Evolutionary conservation across 1,284 basidiomycete species (phyloP), one percentile per base, ranked within the genome.

Genomic region (Xerocomus amazonicus): DNA sequence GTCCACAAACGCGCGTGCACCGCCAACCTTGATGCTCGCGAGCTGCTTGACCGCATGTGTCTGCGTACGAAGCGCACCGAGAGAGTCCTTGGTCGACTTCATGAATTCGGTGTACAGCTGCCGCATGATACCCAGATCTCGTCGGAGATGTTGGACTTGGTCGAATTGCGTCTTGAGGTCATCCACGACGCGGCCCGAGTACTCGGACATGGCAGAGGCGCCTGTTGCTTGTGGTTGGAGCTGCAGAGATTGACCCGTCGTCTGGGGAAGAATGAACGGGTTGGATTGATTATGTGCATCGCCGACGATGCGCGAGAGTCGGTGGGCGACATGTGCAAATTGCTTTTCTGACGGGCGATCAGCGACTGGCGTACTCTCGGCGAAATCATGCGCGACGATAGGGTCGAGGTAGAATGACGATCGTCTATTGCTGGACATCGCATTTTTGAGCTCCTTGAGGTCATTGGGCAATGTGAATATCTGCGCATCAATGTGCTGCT

Each of bases 21-120:
- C 92, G 10, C 91, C 88, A 42, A 97, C 86, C 62, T 87, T 85
- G 16, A 84, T 80, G 50, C 77, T 84, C 14, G 95, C 90, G 19
- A 96, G 77, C 62, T 93, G 85, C 49, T 92, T 87, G 55, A 98
- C 92, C 3, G 83, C 82, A 51, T 86, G 81, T 16, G 92, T 92
- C 69, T 98, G 92, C 31, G 79, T 77, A 5, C 92, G 84, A 26
- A 98, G 74, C 10, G 81, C 75, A 10, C 78, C 76, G 28, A 98
- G 79, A 9, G 90, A 85, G 12, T 88, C 84, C 69, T 96, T 95
- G 32, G 95, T 95, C 64, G 90, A 84, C 56, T 81, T 84, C 74
- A 92, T 87, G 63, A 97, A 97, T 59, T 97, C 93, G 27, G 84
- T 84, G 69, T 99, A 97, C 35, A 97, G 73, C 70, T 99, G 96